Evolutionary conservation across 1,284 basidiomycete species (phyloP), one percentile per base, ranked within the genome.

Genomic region (Anthracocystis walkeri): DNA sequence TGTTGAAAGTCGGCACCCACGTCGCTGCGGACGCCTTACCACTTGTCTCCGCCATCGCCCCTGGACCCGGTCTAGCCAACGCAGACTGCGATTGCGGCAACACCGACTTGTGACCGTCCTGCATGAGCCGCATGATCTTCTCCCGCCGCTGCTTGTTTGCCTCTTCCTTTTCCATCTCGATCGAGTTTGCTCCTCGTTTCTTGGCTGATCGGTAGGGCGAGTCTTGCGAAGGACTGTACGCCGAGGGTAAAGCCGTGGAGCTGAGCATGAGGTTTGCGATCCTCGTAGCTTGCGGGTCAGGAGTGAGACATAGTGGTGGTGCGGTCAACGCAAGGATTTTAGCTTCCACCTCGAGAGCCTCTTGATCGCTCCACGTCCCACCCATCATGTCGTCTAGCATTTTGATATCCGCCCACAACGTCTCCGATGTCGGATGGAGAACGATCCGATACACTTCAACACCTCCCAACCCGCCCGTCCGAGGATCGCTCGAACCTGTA

Each of bases 191-290:
- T 18, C 58, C 65, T 33, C 75, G 68, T 21, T 71, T 78, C 35
- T 74, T 71, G 12, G 72, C 75, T 11, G 55, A 68, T 20, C 62
- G 42, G 45, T 69, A 73, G 18, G 69, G 67, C 48, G 73, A 78
- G 14, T 68, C 58, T 3, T 72, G 46, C 29, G 73, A 75, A 0
- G 75, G 67, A 14, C 55, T 55, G 53, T 80, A 80, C 11, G 65
- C 59, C 4, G 69, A 64, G 1, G 80, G 77, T 2, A 74, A 66
- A 14, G 82, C 79, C 1, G 83, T 82, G 29, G 80, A 71, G 62
- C 71, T 74, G 25, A 81, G 70, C 79, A 83, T 83, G 1, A 81
- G 53, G 35, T 84, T 84, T 11, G 83, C 80, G 29, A 84, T 84
- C 11, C 80, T 64, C 16, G 75, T 77, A 0, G 75, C 82, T 38